phyloP scores from a whole-genome alignment of 2,329 filamentous ascomycete genomes.

The Alternaria arbusti region DNA sequence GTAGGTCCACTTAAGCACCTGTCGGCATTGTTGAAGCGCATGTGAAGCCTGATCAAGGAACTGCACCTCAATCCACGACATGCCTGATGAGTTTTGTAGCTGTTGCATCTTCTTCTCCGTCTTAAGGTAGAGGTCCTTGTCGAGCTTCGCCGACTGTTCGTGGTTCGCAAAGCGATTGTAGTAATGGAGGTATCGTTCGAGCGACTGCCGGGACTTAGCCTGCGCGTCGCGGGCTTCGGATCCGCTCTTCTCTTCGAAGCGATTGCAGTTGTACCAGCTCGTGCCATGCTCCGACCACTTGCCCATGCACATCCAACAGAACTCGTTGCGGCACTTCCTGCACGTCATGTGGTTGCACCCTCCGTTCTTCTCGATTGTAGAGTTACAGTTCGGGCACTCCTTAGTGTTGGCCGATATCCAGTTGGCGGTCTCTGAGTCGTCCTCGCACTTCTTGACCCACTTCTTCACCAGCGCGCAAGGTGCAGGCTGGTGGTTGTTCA shows the following conservation, averaged over 20 bases:
- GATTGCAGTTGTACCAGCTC: slow-evolving; percentile 99
- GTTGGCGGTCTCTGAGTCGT: slow-evolving; percentile 97
- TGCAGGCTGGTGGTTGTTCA: slow-evolving; percentile 89
- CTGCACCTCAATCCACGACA: slow-evolving; percentile 99
- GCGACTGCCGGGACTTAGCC: slow-evolving; percentile 83
- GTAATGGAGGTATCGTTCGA: slow-evolving; percentile 98
- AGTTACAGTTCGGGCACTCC: slow-evolving; percentile 94
- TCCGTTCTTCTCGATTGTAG: slow-evolving; percentile 98
- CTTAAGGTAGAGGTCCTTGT: slow-evolving; percentile 94
- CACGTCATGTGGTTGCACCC: slow-evolving; percentile 99
- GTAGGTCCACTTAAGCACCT: slow-evolving; percentile 99
- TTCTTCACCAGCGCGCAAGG: slow-evolving; percentile 90
- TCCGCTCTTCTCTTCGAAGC: slow-evolving; percentile 95
- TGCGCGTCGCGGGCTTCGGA: slow-evolving; percentile 89
- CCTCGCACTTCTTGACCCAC: slow-evolving; percentile 98
- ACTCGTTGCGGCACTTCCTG: slow-evolving; percentile 92
- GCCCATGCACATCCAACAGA: slow-evolving; percentile 99
- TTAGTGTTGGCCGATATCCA: slow-evolving; percentile 99
- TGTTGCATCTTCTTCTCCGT: slow-evolving; percentile 99
- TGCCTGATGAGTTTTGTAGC: slow-evolving; percentile 87
- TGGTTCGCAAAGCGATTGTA: slow-evolving; percentile 99
- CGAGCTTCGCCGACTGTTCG: slow-evolving; percentile 94
- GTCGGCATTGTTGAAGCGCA: slow-evolving; percentile 93
- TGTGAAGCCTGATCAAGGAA: slow-evolving; percentile 94
- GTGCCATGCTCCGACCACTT: slow-evolving; percentile 98